Percentiles rank a stretch among this genome's conserved stretches.
These are phyloP conservation scores for Vaucheria bursata DNA, from an alignment of 352 stramenopile species.

Conservation along the genomic window DNA sequence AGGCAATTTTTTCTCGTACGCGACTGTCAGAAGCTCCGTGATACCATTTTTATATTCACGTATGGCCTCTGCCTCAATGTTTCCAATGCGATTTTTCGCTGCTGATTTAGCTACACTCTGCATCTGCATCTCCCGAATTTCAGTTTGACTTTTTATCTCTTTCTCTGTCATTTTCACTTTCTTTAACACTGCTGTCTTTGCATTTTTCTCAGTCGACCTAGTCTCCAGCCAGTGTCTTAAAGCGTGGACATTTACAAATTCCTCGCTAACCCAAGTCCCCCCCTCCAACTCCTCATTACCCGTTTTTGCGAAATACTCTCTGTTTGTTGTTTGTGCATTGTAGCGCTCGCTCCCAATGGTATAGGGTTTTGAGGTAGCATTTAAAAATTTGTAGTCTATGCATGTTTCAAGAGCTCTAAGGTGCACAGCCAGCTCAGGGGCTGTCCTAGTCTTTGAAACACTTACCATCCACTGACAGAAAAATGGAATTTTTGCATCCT, in stretches of 20 bases:
- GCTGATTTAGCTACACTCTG: background rate
- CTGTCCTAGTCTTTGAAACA: constrained; percentile 7
- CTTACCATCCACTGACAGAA: constrained; percentile 22
- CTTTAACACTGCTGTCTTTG: background rate
- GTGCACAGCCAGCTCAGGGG: constrained; percentile 29
- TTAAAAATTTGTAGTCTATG: constrained; percentile 21
- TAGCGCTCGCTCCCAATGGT: constrained; percentile 14
- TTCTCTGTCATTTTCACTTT: constrained; percentile 6
- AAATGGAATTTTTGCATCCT: constrained; percentile 25
- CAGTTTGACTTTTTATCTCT: background rate
- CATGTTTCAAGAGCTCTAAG: constrained; percentile 14
- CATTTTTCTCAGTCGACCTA: background rate
- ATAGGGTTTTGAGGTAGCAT: no score
- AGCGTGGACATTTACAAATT: constrained; percentile 7
- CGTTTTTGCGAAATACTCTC: constrained; percentile 6
- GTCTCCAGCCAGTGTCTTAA: constrained; percentile 25
- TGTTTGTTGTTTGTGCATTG: background rate
- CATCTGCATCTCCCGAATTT: background rate
- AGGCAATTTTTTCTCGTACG: background rate
- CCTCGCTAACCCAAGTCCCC: constrained; percentile 22
- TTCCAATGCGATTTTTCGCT: background rate
- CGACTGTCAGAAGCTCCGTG: constrained; percentile 13
- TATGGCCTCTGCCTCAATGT: background rate
- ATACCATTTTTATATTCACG: constrained; percentile 2
- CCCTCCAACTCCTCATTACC: constrained; percentile 1